phyloP scores from a whole-genome alignment of 208 protist genomes.

The Herpetomonas samuelpessoai region DNA sequence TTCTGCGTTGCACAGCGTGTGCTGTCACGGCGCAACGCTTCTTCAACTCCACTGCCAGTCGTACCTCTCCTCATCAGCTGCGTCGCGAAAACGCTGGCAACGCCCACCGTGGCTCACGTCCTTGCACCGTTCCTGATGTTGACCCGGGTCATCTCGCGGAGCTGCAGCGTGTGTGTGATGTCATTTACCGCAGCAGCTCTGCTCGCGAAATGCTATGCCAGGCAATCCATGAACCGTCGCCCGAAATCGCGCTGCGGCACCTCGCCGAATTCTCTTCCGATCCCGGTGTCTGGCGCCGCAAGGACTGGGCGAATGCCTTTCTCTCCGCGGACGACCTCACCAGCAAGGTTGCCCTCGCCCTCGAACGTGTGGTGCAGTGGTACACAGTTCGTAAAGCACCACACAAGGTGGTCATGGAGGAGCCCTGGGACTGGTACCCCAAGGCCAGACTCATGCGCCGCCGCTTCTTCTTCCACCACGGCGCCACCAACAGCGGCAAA shows the following conservation, averaged over 20 bases:
- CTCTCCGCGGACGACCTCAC: conserved; percentile 11
- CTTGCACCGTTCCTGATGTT: too few relatives aligned
- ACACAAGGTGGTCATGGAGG: conserved; percentile 52
- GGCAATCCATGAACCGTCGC: conserved; percentile 61
- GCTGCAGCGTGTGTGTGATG: conserved; percentile 29
- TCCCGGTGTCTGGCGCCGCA: conserved; percentile 19
- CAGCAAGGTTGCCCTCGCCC: conserved; percentile 24
- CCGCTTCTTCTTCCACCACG: conserved; percentile 87
- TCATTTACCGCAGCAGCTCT: conserved; percentile 48
- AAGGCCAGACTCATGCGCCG: conserved; percentile 69
- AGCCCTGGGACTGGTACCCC: conserved; percentile 85
- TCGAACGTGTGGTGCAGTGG: conserved; percentile 54
- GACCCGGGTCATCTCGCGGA: too few relatives aligned
- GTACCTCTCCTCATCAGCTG: too few relatives aligned
- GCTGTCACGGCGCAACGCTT: too few relatives aligned
- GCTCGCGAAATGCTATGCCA: conserved; percentile 45
- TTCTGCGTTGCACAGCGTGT: too few relatives aligned
- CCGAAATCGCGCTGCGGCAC: conserved; percentile 50
- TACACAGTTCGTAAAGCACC: conserved; percentile 56
- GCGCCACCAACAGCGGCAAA: conserved; percentile 96
- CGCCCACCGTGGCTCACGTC: too few relatives aligned
- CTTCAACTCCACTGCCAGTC: too few relatives aligned
- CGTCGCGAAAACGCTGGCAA: too few relatives aligned
- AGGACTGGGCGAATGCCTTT: conserved; percentile 24
- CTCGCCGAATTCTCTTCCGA: conserved; percentile 53